phyloP scores from a whole-genome alignment of 2,329 filamentous ascomycete species.

The Coniochaeta hoffmannii region DNA sequence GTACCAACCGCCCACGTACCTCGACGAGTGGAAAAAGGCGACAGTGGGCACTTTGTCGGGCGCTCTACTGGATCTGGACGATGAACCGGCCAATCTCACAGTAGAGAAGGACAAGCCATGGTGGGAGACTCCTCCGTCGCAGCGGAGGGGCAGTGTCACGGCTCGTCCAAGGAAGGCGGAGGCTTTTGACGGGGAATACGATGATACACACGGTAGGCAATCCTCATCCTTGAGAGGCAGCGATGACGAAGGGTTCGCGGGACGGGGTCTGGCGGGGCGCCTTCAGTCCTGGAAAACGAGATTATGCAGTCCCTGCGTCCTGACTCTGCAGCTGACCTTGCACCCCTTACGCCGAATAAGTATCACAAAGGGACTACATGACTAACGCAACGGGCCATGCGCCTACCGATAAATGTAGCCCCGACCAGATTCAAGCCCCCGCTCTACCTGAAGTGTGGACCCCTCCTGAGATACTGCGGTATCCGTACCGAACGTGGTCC shows the following conservation, averaged over 20 bases:
- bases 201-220: constrained; percentile 49
- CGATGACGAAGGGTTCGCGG: too few relatives aligned
- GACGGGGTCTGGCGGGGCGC: too few relatives aligned
- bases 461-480: constrained; percentile 82
- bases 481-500: constrained; percentile 56
- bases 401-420: constrained; percentile 23
- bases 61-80: constrained; percentile 50
- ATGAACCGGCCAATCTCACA: constrained; percentile 18
- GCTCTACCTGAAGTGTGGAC: constrained; percentile 83
- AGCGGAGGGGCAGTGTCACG: constrained; percentile 37
- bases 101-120: constrained; percentile 54
- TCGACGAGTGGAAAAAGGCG: constrained; percentile 69
- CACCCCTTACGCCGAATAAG: too few relatives aligned
- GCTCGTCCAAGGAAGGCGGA: constrained; percentile 48
- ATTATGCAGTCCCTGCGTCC: too few relatives aligned
- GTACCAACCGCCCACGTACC: constrained; percentile 51
- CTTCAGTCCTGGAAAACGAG: too few relatives aligned
- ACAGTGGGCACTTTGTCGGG: constrained; percentile 54
- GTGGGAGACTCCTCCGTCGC: constrained; percentile 60
- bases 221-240: neutral
- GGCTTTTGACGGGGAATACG: constrained; percentile 60
- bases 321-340: too few relatives aligned
- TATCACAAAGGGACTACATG: too few relatives aligned
- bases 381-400: too few relatives aligned
- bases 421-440: constrained; percentile 74